phyloP scores from a whole-genome alignment of 192 early-diverging fungal species.

The Geranomyces michiganensis region DNA sequence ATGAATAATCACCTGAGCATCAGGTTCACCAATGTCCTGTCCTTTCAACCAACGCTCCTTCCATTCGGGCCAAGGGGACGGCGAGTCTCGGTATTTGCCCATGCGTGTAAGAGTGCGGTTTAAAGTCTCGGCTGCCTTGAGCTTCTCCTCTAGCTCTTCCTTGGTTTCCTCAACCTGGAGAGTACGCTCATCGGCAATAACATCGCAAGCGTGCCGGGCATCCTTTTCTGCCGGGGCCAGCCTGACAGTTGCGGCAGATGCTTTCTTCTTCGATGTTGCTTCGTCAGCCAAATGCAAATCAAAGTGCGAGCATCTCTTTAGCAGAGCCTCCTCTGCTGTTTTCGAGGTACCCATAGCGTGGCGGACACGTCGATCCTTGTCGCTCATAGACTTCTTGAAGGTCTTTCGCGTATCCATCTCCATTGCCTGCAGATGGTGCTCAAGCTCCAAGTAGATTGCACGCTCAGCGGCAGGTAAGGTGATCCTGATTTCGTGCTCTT shows the following conservation, averaged over 20 bases:
- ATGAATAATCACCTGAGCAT: conserved; percentile 36
- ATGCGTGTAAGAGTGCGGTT: conserved; percentile 12
- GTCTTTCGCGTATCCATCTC: conserved; percentile 49
- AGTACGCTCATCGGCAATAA: conserved; percentile 41
- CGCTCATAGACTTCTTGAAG: conserved; percentile 41
- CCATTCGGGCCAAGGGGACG: conserved; percentile 12
- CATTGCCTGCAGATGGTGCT: conserved; percentile 50
- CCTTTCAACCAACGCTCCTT: conserved; percentile 16
- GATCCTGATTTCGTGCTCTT: conserved; percentile 28
- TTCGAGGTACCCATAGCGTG: conserved; percentile 38
- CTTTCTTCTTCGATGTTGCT: not conserved
- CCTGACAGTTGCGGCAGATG: conserved; percentile 20
- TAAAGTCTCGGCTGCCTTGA: conserved; percentile 23
- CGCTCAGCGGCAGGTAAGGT: conserved; percentile 46
- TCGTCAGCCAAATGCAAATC: conserved; percentile 33
- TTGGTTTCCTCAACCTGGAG: conserved; percentile 39
- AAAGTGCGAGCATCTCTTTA: conserved; percentile 54
- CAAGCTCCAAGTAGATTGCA: conserved; percentile 49
- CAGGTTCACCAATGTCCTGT: conserved; percentile 38
- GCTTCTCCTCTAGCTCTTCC: conserved; percentile 21
- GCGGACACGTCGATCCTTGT: conserved; percentile 39
- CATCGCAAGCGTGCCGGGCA: conserved; percentile 40
- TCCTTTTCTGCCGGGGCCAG: conserved; percentile 23
- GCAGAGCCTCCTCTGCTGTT: conserved; percentile 48
- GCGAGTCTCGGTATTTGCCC: conserved; percentile 28